A percentile compares a stretch with the other conserved stretches of the same genome.
These are phyloP conservation scores for Paecilomyces niveus DNA, from an alignment of 2,329 filamentous ascomycete genomes.

Conservation along the genomic window DNA sequence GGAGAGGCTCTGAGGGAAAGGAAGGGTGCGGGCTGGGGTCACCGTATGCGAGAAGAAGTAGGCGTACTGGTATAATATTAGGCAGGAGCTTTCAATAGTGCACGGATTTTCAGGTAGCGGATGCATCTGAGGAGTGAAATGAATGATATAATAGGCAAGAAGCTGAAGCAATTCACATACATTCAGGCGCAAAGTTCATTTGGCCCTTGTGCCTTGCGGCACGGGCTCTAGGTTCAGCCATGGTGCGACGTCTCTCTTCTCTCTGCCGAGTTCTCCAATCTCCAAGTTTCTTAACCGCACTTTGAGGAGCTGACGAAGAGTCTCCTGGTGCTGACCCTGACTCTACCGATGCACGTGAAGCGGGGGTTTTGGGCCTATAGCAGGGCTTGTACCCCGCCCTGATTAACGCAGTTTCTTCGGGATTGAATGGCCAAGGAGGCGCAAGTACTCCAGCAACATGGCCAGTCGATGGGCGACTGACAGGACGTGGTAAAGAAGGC, in stretches of 20 bases:
- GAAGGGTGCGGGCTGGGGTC: slow-evolving; percentile 46
- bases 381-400: slow-evolving; percentile 16
- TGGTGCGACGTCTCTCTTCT: slow-evolving; percentile 18
- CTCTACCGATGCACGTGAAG: not conserved
- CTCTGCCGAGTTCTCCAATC: not conserved
- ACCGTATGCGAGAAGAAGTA: slow-evolving; percentile 39
- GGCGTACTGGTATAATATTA: slow-evolving; percentile 23
- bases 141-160: not conserved
- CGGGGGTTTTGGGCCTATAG: slow-evolving; percentile 7
- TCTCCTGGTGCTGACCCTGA: not conserved
- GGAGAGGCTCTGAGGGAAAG: slow-evolving; percentile 69
- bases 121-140: not conserved
- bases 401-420: slow-evolving; percentile 16
- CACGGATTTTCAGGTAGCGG: not conserved
- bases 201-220: slow-evolving; percentile 74
- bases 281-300: not conserved
- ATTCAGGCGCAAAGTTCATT: slow-evolving; percentile 69
- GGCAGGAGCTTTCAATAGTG: not conserved
- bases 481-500: slow-evolving; percentile 1
- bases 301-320: not conserved
- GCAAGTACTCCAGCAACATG: slow-evolving; percentile 10
- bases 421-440: slow-evolving; percentile 15
- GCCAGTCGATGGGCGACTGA: slow-evolving; percentile 9
- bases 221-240: slow-evolving; percentile 69
- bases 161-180: slow-evolving; percentile 40